These are phyloP conservation scores for Sarocladium strictum DNA, from an alignment of 2,329 filamentous ascomycete species.

Conservation along the genomic window DNA sequence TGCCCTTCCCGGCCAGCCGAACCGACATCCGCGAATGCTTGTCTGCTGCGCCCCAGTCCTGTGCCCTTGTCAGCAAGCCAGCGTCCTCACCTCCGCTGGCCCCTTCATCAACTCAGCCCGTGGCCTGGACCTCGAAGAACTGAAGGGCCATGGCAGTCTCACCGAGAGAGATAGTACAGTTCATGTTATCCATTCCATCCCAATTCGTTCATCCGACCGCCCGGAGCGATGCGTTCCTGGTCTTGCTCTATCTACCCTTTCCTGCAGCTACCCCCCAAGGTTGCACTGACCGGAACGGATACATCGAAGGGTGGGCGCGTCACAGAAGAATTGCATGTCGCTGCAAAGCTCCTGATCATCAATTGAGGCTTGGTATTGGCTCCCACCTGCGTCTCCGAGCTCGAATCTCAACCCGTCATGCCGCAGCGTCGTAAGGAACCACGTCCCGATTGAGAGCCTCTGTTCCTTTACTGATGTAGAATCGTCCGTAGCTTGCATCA, in stretches of 20 bases:
- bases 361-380: slow-evolving; percentile 7
- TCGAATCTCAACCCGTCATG: not conserved
- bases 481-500: too few species aligned
- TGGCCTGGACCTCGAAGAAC: not conserved
- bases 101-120: not conserved
- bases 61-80: too few species aligned
- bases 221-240: not conserved
- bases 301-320: not conserved
- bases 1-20: not conserved
- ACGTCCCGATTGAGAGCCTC: not conserved
- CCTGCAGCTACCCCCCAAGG: not conserved
- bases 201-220: not conserved
- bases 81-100: not conserved
- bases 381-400: not conserved
- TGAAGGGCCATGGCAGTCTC: not conserved
- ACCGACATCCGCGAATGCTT: not conserved
- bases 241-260: not conserved
- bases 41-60: too few species aligned
- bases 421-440: not conserved
- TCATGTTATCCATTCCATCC: not conserved
- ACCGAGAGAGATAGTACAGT: not conserved
- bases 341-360: not conserved
- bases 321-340: not conserved
- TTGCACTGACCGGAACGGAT: not conserved
- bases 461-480: too few species aligned